phyloP scores from a whole-genome alignment of 164 flowering plant species.

The Macadamia integrifolia region DNA sequence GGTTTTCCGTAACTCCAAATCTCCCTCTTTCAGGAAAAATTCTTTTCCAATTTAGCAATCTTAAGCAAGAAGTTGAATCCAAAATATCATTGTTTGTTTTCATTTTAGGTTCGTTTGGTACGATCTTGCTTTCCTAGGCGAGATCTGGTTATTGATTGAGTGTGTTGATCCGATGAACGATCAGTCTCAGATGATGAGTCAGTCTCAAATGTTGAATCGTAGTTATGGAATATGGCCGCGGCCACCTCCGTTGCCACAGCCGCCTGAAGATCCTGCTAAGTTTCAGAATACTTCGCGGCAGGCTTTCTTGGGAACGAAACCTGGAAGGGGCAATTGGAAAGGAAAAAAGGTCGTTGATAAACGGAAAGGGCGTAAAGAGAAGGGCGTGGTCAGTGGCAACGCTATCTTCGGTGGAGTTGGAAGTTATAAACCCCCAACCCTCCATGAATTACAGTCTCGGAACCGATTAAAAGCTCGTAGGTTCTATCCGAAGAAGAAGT shows the following conservation, averaged over 20 bases:
- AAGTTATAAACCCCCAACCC: slow-evolving; percentile 66
- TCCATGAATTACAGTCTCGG: slow-evolving; percentile 62
- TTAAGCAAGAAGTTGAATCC: not conserved
- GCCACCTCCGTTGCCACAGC: slow-evolving; percentile 14
- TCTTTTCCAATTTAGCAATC: not conserved
- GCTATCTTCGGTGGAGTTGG: slow-evolving; percentile 12
- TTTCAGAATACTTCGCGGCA: slow-evolving; percentile 19
- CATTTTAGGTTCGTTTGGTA: no score
- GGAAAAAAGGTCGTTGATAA: slow-evolving; percentile 50
- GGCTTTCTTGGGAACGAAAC: slow-evolving; percentile 14
- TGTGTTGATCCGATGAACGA: slow-evolving; percentile 9
- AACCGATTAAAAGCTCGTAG: slow-evolving; percentile 64
- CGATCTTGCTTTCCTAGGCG: no score
- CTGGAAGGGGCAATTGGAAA: slow-evolving; percentile 51
- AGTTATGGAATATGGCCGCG: slow-evolving; percentile 29
- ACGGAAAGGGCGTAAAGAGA: slow-evolving; percentile 24
- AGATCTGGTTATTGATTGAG: not conserved
- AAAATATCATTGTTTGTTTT: no score
- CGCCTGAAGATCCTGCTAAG: slow-evolving; percentile 14
- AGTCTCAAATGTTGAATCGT: slow-evolving; percentile 24
- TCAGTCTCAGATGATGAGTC: slow-evolving; percentile 21
- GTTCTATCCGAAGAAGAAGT: slow-evolving; percentile 67
- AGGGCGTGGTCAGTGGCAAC: slow-evolving; percentile 9
- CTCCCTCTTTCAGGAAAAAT: not conserved
- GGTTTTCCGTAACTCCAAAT: not conserved